A percentile compares a stretch with the other conserved stretches of the same genome.
Evolutionary conservation across 2,329 filamentous ascomycete genomes (phyloP).

Genomic region (Colletotrichum sp.): DNA sequence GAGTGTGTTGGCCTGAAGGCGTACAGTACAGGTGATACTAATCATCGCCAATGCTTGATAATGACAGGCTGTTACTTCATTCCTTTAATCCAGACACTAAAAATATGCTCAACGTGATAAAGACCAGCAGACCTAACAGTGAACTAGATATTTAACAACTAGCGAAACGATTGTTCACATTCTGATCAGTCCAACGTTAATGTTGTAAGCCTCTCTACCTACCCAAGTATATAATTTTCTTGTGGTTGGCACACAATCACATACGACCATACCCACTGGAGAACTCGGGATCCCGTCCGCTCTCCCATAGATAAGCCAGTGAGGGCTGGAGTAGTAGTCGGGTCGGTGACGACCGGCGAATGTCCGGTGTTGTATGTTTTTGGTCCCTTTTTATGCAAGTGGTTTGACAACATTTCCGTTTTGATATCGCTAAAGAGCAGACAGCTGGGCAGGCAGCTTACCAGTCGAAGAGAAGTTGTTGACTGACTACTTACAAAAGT

Average conservation of each 20-base stretch:
- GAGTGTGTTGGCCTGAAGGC: neutral
- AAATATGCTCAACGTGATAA: neutral
- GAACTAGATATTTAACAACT: neutral
- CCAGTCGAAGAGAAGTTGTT: neutral
- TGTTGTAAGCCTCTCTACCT: neutral
- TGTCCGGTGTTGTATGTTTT: neutral
- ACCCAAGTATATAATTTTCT: neutral
- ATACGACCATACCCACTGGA: neutral
- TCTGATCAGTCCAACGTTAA: neutral
- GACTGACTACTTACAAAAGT: neutral
- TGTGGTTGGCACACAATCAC: rapidly evolving
- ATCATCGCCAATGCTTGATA: neutral
- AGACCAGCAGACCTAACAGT: neutral
- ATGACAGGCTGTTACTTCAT: neutral
- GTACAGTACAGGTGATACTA: neutral
- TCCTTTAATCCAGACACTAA: neutral
- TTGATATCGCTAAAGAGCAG: neutral
- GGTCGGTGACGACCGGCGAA: neutral
- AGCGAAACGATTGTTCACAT: neutral
- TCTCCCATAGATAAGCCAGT: neutral
- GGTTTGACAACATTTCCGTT: neutral
- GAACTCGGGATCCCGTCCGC: neutral
- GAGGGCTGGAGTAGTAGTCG: neutral
- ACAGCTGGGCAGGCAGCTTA: neutral
- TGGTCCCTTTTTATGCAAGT: neutral